Base-by-base conservation (phyloP, 345 rosid genomes). In the Luvunga scandens region DNA sequence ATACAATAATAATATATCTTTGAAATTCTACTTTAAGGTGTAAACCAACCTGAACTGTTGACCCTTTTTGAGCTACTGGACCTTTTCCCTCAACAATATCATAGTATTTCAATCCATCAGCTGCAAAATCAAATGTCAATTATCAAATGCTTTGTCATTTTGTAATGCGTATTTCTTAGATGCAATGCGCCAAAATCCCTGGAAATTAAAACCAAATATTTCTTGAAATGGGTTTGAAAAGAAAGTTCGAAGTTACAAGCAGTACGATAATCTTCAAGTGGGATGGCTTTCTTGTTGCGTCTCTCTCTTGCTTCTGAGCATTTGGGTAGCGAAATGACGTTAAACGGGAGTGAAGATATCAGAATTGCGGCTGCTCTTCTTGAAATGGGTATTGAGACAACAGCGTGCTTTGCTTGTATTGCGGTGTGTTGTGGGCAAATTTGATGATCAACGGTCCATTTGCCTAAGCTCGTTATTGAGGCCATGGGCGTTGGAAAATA, bases 21-120 rank as follows among this genome's bases (percentile, higher is more conserved):
- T 48, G 4, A 70, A 66, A 60, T 69, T 61, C 24, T 48, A 33
- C 63, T 50, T 3, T 30, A 59, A 78, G 79, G 72, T 36, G 6
- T 36, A 36, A 36, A 7, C 39, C 68, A 75, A 94, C 97, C 94
- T 85, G 92, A 80, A 88, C 95, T 14, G 91, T 93, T 66, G 90
- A 83, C 84, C 98, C 98, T 59, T 86, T 79, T 75, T 88, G 90
- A 9, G 98, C 98, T 45, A 88, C 83, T 16, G 89, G 88, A 66
- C 98, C 98, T 73, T 93, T 95, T 4, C 98, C 98, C 86, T 89
- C 93, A 18, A 86, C 86, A 75, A 93, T 38, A 88, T 95, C 98
- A 75, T 92, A 95, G 84, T 83, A 91, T 76, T 90, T 95, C 86
- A 95, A 84, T 25, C 98, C 98, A 68, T 90, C 88, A 79, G 97